These are phyloP conservation scores for Dinochytrium kinnereticum DNA, from an alignment of 371 early-diverging fungal species.

Conservation along the genomic window DNA sequence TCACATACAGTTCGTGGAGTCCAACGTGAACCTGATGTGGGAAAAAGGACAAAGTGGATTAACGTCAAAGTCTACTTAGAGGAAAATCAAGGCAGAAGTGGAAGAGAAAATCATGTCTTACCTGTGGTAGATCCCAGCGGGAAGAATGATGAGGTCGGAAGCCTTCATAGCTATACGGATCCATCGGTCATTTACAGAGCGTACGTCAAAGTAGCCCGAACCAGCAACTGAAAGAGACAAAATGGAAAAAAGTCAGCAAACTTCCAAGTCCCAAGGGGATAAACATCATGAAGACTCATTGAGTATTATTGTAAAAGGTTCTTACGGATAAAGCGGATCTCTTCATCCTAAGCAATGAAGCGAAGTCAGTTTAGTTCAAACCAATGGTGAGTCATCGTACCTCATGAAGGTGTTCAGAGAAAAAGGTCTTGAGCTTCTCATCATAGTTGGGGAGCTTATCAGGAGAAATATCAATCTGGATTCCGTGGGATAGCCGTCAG, in stretches of 20 bases:
- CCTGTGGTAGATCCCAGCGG: slow-evolving; percentile 95
- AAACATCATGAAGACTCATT: no score
- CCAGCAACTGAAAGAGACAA: slow-evolving; percentile 69
- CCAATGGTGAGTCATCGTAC: background rate
- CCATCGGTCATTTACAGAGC: slow-evolving; percentile 81
- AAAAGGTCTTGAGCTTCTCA: slow-evolving; percentile 90
- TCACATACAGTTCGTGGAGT: slow-evolving; percentile 67
- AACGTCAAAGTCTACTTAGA: background rate
- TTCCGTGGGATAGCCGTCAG: no score
- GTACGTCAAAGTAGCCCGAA: slow-evolving; percentile 79
- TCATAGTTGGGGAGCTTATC: slow-evolving; percentile 81
- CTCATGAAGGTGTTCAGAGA: slow-evolving; percentile 69
- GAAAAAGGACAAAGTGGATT: background rate
- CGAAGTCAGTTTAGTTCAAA: background rate
- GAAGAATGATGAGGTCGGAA: slow-evolving; percentile 90
- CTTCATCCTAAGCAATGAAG: slow-evolving; percentile 75
- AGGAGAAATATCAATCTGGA: slow-evolving; percentile 74
- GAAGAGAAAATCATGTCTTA: slow-evolving; percentile 1
- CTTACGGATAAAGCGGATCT: slow-evolving; percentile 81
- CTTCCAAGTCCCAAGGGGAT: no score
- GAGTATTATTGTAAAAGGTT: background rate
- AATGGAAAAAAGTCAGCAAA: no score
- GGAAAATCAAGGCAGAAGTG: no score
- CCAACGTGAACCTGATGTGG: slow-evolving; percentile 73
- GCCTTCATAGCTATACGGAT: slow-evolving; percentile 79